Evolutionary conservation across 495 filamentous ascomycete species (phyloP), one percentile per base, ranked within the genome.

Genomic region (Aspergillus coremiiformis): DNA sequence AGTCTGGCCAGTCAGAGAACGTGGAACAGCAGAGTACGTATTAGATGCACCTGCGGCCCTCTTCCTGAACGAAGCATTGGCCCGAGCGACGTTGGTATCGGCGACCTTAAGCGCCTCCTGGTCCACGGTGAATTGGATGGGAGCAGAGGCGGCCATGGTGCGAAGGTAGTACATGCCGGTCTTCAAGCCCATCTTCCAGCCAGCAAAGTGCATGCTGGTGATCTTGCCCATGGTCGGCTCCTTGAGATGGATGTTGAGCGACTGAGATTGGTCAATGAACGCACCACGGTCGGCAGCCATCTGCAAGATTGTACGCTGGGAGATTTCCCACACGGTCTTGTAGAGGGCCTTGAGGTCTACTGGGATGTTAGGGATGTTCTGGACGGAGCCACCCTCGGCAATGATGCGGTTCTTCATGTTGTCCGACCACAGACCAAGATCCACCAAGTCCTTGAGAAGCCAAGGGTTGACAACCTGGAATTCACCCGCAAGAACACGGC

Each of bases 321-420:
- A 92, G 58, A 98, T 96, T 66, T 98, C 93, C 93, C 93, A 98
- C 15, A 98, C 93, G 20, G 93, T 98, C 82, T 98, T 98, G 82
- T 98, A 98, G 12, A 98, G 80, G 8, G 86, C 81, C 78, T 97
- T 98, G 80, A 95, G 87, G 57, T 97, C 93, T 23, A 85, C 79
- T 30, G 93, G 93, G 51, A 98, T 95, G 71, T 92, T 96, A 59
- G 90, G 85, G 55, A 98, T 89, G 71, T 90, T 90, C 72, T 97
- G 93, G 55, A 98, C 90, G 7, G 90, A 95, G 46, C 93, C 93
- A 56, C 89, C 90, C 44, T 93, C 92, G 54, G 93, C 85, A 61
- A 98, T 97, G 78, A 98, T 98, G 58, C 93, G 89, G 77, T 98
- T 98, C 81, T 98, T 98, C 93, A 98, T 98, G 78, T 90, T 90